Evolutionary conservation across 495 filamentous ascomycete genomes (phyloP).

Genomic region (Aspergillus cavernicola): DNA sequence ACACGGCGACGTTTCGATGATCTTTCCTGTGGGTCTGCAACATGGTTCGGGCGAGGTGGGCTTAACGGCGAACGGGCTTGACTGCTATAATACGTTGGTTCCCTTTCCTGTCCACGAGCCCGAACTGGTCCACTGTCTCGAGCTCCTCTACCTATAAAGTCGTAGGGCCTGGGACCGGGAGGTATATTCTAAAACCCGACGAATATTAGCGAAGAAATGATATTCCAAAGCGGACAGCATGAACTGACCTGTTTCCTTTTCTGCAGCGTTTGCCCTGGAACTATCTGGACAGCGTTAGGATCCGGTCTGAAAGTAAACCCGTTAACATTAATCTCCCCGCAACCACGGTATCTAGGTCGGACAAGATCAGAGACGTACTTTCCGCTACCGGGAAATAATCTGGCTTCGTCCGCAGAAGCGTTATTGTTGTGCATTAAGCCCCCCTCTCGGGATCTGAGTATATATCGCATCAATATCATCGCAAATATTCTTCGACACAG

Average conservation of each 20-base stretch:
- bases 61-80: neutral
- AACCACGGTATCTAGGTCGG: neutral
- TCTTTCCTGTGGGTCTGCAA: conserved; percentile 19
- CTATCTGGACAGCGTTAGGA: conserved; percentile 19
- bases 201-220: neutral
- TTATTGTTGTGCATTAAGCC: conserved; percentile 3
- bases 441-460: conserved; percentile 2
- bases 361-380: neutral
- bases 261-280: conserved; percentile 16
- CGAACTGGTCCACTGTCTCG: conserved; percentile 40
- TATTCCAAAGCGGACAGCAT: neutral
- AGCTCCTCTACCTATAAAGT: conserved; percentile 28
- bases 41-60: conserved; percentile 7
- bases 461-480: conserved; percentile 8
- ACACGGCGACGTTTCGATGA: conserved; percentile 33
- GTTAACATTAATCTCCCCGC: neutral
- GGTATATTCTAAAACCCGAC: conserved; percentile 5
- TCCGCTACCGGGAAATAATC: conserved; percentile 10
- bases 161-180: conserved; percentile 22
- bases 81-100: neutral
- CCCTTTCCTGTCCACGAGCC: conserved; percentile 21
- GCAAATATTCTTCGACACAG: neutral
- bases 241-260: conserved; percentile 13
- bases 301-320: conserved; percentile 10
- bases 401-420: conserved; percentile 15